Conservation (phyloP, 1,139 yeast genomes). For the Candida tetrigidarum region DNA sequence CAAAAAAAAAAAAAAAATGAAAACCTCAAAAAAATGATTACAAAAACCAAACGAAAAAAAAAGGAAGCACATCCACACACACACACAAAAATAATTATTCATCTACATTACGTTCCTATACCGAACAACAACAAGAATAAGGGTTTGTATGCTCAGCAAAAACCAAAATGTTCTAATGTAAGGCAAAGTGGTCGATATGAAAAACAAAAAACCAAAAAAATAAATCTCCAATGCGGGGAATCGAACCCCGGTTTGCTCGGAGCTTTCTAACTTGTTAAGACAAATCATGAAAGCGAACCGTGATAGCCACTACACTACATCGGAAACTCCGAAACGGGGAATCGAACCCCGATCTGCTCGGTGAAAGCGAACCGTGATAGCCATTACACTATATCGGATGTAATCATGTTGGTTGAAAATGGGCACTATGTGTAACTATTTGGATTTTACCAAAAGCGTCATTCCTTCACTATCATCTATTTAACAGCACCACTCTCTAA, state of each 20-base stretch:
- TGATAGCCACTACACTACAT: constrained; percentile 12
- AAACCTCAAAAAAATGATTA: too few relatives aligned
- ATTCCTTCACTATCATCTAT: too few relatives aligned
- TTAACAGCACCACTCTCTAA: too few relatives aligned
- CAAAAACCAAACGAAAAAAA: not conserved
- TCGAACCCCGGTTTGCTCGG: constrained; percentile 14
- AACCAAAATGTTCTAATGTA: too few relatives aligned
- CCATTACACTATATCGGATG: constrained; percentile 3
- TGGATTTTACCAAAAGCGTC: too few relatives aligned
- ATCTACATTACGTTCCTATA: too few relatives aligned
- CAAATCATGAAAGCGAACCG: constrained; percentile 11
- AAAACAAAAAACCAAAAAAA: constrained; percentile 11
- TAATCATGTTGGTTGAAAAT: not conserved
- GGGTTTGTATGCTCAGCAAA: too few relatives aligned
- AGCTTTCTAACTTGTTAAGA: not conserved
- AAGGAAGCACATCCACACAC: not conserved
- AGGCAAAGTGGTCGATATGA: too few relatives aligned
- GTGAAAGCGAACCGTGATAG: constrained; percentile 10
- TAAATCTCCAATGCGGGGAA: constrained; percentile 10
- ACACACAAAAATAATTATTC: not conserved
- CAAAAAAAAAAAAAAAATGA: constrained; percentile 10
- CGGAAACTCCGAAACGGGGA: too few relatives aligned
- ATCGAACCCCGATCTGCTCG: constrained; percentile 11
- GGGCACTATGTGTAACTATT: not conserved
- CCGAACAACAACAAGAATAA: too few relatives aligned